These are phyloP conservation scores for Ophiostoma ulmi DNA, from an alignment of 2,329 filamentous ascomycete species.

Conservation along the genomic window DNA sequence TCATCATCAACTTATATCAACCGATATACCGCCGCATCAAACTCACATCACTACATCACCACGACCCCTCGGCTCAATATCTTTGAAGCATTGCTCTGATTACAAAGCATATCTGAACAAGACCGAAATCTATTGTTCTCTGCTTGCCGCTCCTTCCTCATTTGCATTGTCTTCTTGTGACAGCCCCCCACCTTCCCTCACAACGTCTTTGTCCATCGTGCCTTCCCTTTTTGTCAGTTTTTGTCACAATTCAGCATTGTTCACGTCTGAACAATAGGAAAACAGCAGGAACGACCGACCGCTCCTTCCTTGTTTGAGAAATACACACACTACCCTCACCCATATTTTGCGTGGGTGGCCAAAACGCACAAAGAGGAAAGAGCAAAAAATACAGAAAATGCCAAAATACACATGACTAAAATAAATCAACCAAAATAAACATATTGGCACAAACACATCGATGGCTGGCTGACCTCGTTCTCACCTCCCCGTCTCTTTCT, in stretches of 20 bases:
- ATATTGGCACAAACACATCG: neutral
- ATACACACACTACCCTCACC: neutral
- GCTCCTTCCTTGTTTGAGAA: slow-evolving; percentile 10
- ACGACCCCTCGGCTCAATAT: too few species aligned
- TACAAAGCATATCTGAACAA: slow-evolving; percentile 2
- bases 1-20: neutral
- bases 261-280: slow-evolving; percentile 15
- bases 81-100: neutral
- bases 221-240: slow-evolving; percentile 19
- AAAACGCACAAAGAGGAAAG: slow-evolving; percentile 16
- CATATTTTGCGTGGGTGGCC: slow-evolving; percentile 10
- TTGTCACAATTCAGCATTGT: neutral
- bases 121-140: neutral
- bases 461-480: slow-evolving; percentile 16
- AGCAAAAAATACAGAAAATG: neutral
- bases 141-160: neutral
- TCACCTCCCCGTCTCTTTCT: neutral
- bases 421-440: slow-evolving; percentile 3
- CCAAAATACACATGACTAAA: neutral
- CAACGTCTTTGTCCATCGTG: slow-evolving; percentile 22
- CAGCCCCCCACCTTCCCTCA: slow-evolving; percentile 13
- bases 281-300: neutral
- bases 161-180: slow-evolving; percentile 3
- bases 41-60: neutral
- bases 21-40: neutral